Base-by-base conservation (phyloP, 2,329 filamentous ascomycete species). In the Rhynchosporium secalis region DNA sequence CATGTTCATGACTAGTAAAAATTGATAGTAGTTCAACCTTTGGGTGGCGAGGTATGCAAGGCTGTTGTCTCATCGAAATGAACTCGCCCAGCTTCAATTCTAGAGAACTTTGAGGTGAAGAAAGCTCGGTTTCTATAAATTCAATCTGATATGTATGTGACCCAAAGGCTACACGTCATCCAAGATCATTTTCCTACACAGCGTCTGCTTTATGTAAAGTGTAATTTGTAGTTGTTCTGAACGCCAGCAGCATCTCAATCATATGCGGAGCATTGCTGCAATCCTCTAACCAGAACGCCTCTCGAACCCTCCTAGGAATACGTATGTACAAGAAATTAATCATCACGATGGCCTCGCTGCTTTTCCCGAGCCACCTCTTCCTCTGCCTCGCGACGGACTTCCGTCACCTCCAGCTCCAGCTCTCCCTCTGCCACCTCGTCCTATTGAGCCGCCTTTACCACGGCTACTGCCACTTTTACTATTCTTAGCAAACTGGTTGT, bases 401-500 rank as follows among this genome's bases (percentile, higher is more conserved):
- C 1, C 33, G 6, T 36, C 33, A 36, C 33, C 33, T 36, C 33
- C 33, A 36, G 6, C 33, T 36, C 33, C n/a, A 43, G 52, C 36
- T 56, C 58, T 61, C 12, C 64, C 63, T 41, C 62, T 60, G 3
- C 62, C 62, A 38, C 62, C 48, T 56, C 58, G 36, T 29, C 54
- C 58, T 38, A 49, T 55, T 5, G 45, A 41, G 6, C 64, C 54
- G 7, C 61, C 52, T 6, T 62, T 60, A 9, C 64, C 61, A 55
- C 62, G 56, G 20, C 33, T 46, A 36, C 62, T 58, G 33, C 54
- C 28, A 38, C 41, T 28, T 28, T 59, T 58, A n/a, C 55, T 47
- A 8, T 52, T 43, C 36, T 60, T 49, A 20, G 13, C 45, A 3
- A 56, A 49, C 28, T 38, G 47, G 2, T 33, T 31, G 26, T 15